Conservation (phyloP, 768 basidiomycete genomes). For the Candolleomyces eurysporus region DNA sequence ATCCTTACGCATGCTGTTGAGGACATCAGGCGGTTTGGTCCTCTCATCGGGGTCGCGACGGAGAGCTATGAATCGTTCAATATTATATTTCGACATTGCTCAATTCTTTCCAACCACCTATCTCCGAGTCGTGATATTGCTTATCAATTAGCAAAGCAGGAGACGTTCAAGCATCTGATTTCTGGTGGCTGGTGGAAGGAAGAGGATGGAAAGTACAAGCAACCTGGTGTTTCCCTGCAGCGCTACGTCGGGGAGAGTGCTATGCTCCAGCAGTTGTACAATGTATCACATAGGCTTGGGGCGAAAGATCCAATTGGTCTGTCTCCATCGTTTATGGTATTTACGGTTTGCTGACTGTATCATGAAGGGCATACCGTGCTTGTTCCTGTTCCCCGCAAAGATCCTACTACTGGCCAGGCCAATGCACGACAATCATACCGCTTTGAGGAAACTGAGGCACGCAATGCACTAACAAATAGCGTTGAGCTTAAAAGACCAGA, state of each 20-base stretch:
- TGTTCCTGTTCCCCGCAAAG: too few relatives aligned
- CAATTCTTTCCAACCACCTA: slow-evolving; percentile 19
- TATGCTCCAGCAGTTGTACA: background rate
- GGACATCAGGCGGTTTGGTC: slow-evolving; percentile 34
- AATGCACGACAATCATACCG: too few relatives aligned
- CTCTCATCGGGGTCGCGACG: slow-evolving; percentile 29
- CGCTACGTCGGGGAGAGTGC: background rate
- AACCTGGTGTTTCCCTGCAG: background rate
- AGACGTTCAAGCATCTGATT: slow-evolving; percentile 4
- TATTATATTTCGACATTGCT: slow-evolving; percentile 38
- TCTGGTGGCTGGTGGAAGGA: slow-evolving; percentile 6
- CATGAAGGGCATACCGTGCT: too few relatives aligned
- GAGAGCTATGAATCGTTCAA: slow-evolving; percentile 42
- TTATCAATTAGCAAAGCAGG: background rate
- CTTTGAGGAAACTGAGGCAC: too few relatives aligned
- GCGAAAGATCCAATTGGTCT: background rate
- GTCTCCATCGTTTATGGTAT: background rate
- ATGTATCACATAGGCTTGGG: background rate
- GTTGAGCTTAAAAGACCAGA: background rate
- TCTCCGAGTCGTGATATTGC: slow-evolving; percentile 9
- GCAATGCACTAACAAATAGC: too few relatives aligned
- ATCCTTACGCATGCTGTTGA: slow-evolving; percentile 30
- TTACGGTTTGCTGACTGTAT: too few relatives aligned
- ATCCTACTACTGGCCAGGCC: too few relatives aligned
- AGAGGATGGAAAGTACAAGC: background rate